A percentile compares a stretch with the other conserved stretches of the same genome.
Conservation (phyloP, 345 rosid species). For the Citrus maxima region DNA sequence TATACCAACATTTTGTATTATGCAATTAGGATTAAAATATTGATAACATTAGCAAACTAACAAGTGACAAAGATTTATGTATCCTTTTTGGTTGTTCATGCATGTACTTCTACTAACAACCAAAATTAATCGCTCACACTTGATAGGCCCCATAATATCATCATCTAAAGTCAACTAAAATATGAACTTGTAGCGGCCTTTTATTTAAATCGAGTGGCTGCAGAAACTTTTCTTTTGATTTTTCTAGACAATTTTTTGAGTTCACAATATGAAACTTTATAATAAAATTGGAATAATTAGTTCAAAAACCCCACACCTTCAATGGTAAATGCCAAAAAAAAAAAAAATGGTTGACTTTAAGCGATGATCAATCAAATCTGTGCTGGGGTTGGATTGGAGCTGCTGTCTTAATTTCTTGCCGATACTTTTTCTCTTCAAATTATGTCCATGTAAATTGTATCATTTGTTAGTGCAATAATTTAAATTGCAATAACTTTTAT, state of each 20-base stretch:
- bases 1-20: too few relatives aligned
- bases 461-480: neutral
- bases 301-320: neutral
- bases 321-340: neutral
- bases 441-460: neutral
- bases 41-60: neutral
- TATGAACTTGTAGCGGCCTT: too few relatives aligned
- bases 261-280: neutral
- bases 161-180: too few relatives aligned
- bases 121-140: too few relatives aligned
- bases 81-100: neutral
- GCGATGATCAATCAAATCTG: neutral
- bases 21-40: neutral
- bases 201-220: too few relatives aligned
- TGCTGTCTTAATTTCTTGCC: neutral
- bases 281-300: neutral
- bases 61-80: neutral
- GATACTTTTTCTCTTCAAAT: neutral
- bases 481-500: neutral
- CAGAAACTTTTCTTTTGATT: too few relatives aligned
- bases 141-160: too few relatives aligned
- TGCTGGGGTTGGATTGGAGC: too few relatives aligned
- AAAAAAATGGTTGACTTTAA: neutral
- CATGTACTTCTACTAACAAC: too few relatives aligned
- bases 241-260: neutral